A percentile compares a stretch with the other conserved stretches of the same genome.
Conservation (phyloP, 805 yeast species). For the Pichia gijzeniarum region DNA sequence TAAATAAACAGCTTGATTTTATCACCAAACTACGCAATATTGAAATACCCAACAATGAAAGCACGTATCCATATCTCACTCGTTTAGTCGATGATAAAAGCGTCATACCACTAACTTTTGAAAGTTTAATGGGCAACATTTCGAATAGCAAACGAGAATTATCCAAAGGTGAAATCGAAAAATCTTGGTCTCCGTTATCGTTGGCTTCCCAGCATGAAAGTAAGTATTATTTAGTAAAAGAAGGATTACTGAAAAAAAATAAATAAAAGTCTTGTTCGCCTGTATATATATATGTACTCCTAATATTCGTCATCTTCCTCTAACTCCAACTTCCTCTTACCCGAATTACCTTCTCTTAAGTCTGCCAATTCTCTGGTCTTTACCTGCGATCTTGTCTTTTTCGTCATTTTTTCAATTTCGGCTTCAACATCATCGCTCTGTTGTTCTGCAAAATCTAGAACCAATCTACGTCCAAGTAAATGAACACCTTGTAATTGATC, state of each 20-base stretch:
- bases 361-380: constrained; percentile 72
- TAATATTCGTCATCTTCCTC: constrained; percentile 38
- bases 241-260: constrained; percentile 38
- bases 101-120: constrained; percentile 23
- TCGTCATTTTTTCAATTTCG: constrained; percentile 86
- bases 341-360: constrained; percentile 51
- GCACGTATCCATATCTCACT: constrained; percentile 13
- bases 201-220: constrained; percentile 31
- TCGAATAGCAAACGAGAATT: constrained; percentile 17
- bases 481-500: constrained; percentile 92
- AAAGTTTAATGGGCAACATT: constrained; percentile 27
- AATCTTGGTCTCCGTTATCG: constrained; percentile 37
- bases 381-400: constrained; percentile 74
- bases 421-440: constrained; percentile 82
- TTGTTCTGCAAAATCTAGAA: constrained; percentile 84
- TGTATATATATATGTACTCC: neutral
- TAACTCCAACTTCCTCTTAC: constrained; percentile 64
- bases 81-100: constrained; percentile 26
- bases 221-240: constrained; percentile 38
- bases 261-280: constrained; percentile 13
- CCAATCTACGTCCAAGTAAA: constrained; percentile 89
- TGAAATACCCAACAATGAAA: constrained; percentile 18
- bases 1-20: constrained; percentile 46
- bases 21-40: constrained; percentile 38
- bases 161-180: constrained; percentile 36